Conservation (phyloP, 2,329 filamentous ascomycete genomes). For the Cladorrhinum sp. region DNA sequence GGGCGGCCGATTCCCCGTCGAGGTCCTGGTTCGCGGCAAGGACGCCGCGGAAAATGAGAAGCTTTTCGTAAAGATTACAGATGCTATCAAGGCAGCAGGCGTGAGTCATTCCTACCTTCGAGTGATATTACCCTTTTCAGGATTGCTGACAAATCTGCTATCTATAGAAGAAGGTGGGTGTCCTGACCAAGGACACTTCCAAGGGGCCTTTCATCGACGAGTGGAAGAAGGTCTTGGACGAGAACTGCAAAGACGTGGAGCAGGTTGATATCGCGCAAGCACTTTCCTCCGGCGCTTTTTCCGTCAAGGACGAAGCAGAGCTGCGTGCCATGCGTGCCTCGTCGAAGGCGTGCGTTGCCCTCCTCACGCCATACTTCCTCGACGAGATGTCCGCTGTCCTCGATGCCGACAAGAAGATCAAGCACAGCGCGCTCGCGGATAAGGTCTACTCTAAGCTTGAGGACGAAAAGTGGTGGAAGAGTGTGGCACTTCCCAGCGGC, state of each 20-base stretch:
- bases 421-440: constrained; percentile 79
- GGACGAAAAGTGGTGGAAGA: constrained; percentile 90
- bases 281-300: constrained; percentile 78
- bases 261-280: constrained; percentile 82
- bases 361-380: constrained; percentile 95
- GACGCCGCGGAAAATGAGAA: constrained; percentile 89
- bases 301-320: constrained; percentile 93
- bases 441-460: constrained; percentile 91
- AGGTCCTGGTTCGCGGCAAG: constrained; percentile 88
- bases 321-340: constrained; percentile 91
- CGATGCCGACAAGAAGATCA: constrained; percentile 95
- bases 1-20: constrained; percentile 85
- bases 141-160: constrained; percentile 20
- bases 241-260: constrained; percentile 79
- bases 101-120: constrained; percentile 50
- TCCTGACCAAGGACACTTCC: constrained; percentile 79
- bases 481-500: constrained; percentile 64
- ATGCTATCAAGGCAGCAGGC: constrained; percentile 82
- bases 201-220: constrained; percentile 90
- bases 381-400: constrained; percentile 97
- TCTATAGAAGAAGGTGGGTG: constrained; percentile 78
- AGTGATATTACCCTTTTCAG: constrained; percentile 1
- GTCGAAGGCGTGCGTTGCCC: constrained; percentile 86
- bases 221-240: constrained; percentile 81
- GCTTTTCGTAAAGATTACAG: constrained; percentile 78